These are phyloP conservation scores for Chlorella sorokiniana DNA, from an alignment of 139 green algal genomes.

Conservation along the genomic window DNA sequence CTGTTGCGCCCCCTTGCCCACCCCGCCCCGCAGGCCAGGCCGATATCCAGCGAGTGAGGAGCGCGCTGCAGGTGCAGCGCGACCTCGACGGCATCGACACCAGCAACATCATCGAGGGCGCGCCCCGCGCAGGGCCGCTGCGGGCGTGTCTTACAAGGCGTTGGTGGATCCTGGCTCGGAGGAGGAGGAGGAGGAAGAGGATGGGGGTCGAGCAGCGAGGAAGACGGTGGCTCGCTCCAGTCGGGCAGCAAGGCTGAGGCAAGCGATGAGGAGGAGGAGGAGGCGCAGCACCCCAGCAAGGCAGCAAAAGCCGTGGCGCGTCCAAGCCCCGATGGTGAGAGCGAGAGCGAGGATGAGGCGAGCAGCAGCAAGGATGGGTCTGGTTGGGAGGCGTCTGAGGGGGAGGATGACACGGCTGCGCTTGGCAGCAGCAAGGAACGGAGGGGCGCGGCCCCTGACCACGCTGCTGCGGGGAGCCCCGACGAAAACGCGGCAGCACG, in stretches of 20 bases:
- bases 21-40: slow-evolving; percentile 4
- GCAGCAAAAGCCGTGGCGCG: not conserved
- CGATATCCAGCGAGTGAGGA: slow-evolving; percentile 36
- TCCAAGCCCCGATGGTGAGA: no score
- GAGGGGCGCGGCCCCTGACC: not conserved
- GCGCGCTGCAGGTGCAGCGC: slow-evolving; percentile 50
- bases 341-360: not conserved
- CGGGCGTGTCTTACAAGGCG: slow-evolving; percentile 31
- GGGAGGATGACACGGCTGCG: not conserved
- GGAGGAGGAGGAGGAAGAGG: slow-evolving; percentile 2
- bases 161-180: slow-evolving; percentile 16
- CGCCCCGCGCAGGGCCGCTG: slow-evolving; percentile 35
- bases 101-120: slow-evolving; percentile 71
- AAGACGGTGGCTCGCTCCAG: not conserved
- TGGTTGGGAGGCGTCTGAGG: not conserved
- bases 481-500: slow-evolving; percentile 21
- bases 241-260: slow-evolving; percentile 5
- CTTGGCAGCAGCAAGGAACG: not conserved
- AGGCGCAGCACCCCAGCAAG: not conserved
- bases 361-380: slow-evolving; percentile 1
- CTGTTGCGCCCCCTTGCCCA: not conserved
- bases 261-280: not conserved
- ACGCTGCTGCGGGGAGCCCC: not conserved
- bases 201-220: slow-evolving; percentile 11
- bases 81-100: slow-evolving; percentile 82